Conservation (phyloP, 805 yeast species). For the Yarrowia sp. region DNA sequence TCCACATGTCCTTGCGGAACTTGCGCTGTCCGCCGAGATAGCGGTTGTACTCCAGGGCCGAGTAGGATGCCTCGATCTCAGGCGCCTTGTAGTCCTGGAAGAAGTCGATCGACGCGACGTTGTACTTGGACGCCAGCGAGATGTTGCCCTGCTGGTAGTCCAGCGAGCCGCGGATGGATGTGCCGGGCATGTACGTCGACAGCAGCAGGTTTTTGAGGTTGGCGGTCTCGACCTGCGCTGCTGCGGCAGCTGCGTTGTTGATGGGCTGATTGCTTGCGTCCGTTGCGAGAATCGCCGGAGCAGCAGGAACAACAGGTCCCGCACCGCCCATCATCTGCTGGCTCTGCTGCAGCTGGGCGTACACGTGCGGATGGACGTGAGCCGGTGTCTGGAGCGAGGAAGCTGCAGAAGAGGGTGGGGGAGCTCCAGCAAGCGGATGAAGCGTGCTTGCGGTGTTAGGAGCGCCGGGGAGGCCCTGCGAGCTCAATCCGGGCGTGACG, state of each 20-base stretch:
- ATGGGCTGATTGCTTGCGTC: constrained; percentile 9
- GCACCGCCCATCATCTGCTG: constrained; percentile 20
- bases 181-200: constrained; percentile 34
- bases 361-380: constrained; percentile 21
- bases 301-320: not conserved
- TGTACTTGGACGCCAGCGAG: constrained; percentile 27
- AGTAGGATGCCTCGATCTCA: constrained; percentile 33
- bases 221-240: constrained; percentile 8
- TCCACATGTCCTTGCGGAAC: constrained; percentile 38
- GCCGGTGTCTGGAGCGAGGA: constrained; percentile 21
- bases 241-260: constrained; percentile 7
- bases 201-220: constrained; percentile 5
- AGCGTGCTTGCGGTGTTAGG: constrained; percentile 10
- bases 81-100: constrained; percentile 25
- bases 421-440: constrained; percentile 8
- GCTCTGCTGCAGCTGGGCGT: constrained; percentile 22
- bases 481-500: not conserved
- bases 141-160: constrained; percentile 33
- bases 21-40: constrained; percentile 36
- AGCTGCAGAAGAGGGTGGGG: not conserved
- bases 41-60: constrained; percentile 34
- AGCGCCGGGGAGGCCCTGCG: not conserved
- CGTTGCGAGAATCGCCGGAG: constrained; percentile 1
- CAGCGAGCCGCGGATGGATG: constrained; percentile 34
- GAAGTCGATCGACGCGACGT: constrained; percentile 28